phyloP scores from a whole-genome alignment of 2,329 filamentous ascomycete species.

The Colletotrichum tropicale region DNA sequence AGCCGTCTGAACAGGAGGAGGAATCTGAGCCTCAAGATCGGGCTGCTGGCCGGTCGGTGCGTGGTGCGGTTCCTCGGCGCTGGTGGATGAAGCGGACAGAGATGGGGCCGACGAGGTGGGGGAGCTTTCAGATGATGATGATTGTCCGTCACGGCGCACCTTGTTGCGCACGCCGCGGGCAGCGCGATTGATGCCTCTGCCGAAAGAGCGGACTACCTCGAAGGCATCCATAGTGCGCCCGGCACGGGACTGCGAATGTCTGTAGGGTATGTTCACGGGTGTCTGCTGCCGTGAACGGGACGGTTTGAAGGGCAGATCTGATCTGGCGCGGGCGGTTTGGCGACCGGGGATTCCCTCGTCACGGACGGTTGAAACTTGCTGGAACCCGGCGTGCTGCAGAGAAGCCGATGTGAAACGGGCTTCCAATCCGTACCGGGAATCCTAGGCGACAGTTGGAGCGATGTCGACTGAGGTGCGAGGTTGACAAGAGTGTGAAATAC shows the following conservation, averaged over 20 bases:
- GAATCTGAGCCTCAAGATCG: constrained; percentile 17
- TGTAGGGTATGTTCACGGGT: neutral
- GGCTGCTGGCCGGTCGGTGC: neutral
- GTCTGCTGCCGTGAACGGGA: neutral
- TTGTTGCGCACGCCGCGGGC: constrained; percentile 10
- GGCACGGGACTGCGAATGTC: neutral
- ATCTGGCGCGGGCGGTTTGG: neutral
- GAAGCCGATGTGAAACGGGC: constrained; percentile 16
- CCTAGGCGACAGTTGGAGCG: neutral
- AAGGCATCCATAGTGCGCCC: constrained; percentile 16
- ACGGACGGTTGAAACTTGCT: constrained; percentile 14
- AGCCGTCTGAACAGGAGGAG: neutral
- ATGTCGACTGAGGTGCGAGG: neutral
- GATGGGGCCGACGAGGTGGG: constrained; percentile 12
- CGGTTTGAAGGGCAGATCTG: neutral
- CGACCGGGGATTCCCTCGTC: constrained; percentile 19
- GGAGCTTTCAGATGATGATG: neutral
- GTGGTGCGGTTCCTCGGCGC: constrained; percentile 7
- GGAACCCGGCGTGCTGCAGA: constrained; percentile 20
- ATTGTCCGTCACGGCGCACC: neutral
- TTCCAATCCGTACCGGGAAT: constrained; percentile 4
- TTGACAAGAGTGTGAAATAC: neutral
- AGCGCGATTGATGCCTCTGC: constrained; percentile 13
- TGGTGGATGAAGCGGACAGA: constrained; percentile 9
- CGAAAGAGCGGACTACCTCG: constrained; percentile 11